Base-by-base conservation (phyloP, 2,329 filamentous ascomycete genomes). In the Sarocladiaceae sp. region DNA sequence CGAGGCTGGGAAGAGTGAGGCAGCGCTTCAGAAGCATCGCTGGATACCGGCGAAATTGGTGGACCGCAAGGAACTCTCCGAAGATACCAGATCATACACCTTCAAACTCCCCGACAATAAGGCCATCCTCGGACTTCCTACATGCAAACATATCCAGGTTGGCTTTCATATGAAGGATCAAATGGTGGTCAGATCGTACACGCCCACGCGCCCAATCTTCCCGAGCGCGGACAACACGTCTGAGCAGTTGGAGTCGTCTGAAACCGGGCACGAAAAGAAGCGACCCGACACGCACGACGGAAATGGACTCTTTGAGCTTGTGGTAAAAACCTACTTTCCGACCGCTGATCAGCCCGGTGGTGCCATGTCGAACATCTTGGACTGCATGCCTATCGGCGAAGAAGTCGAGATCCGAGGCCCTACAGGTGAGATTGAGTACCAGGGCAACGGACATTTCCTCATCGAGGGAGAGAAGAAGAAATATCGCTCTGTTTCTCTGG, bases 251-350 rank as follows among this genome's bases (percentile, higher is more conserved):
- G 15, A 36, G 58, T 15, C 57, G 10, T 37, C 39, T 2, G 18
- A 51, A 13, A 26, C 42, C 4, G 35, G 15, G 7, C 6, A 35
- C 23, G 28, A 51, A 3, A 48, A 15, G 28, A n/a, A n/a, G 15
- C 33, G 18, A 6, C 5, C 33, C 5, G 33, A 36, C 15, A 20
- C 52, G 3, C 29, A 53, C 23, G 64, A 74, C 48, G 66, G 70
- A 20, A 63, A 71, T 42, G 72, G 72, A 4, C 75, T 70, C 1
- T 78, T 79, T 56, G 67, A 78, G 17, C 65, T 78, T 2, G 70
- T 71, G 0, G 67, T 78, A 33, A 79, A 80, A 56, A 79, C 75
- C 1, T 80, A 80, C 58, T 76, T 74, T 52, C 75, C 77, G 0
- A 68, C 64, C 33, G 55, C 64, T 1, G 62, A 64, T 2, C 73